Conservation (phyloP, 495 filamentous ascomycete species). For the Extremus antarcticus region DNA sequence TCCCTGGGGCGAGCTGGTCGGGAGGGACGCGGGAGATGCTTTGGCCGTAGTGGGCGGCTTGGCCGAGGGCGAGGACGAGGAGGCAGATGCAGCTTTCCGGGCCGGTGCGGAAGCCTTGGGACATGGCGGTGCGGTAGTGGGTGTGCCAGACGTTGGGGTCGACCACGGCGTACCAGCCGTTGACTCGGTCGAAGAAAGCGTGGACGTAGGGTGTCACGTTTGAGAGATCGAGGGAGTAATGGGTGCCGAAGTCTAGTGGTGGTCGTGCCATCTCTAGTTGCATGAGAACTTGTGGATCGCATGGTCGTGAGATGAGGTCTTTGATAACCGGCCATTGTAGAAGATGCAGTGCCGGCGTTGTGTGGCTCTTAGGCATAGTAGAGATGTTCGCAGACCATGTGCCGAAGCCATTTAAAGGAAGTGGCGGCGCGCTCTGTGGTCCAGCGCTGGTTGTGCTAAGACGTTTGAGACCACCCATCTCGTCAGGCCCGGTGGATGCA, state of each 20-base stretch:
- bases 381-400: slow-evolving; percentile 73
- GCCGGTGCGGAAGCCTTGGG: slow-evolving; percentile 61
- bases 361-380: slow-evolving; percentile 75
- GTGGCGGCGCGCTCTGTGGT: slow-evolving; percentile 28
- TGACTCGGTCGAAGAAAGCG: slow-evolving; percentile 68
- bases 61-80: slow-evolving; percentile 64
- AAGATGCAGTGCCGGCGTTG: slow-evolving; percentile 65
- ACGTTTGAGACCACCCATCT: slow-evolving; percentile 24
- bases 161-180: slow-evolving; percentile 77
- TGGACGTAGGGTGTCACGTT: slow-evolving; percentile 65
- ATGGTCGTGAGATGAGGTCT: slow-evolving; percentile 62
- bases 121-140: slow-evolving; percentile 61
- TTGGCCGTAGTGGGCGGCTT: slow-evolving; percentile 51
- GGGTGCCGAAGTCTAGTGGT: slow-evolving; percentile 44
- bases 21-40: slow-evolving; percentile 62
- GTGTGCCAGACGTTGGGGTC: slow-evolving; percentile 73
- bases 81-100: slow-evolving; percentile 76
- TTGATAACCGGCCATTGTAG: slow-evolving; percentile 72
- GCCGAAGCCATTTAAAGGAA: slow-evolving; percentile 55
- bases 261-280: slow-evolving; percentile 75
- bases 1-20: slow-evolving; percentile 63
- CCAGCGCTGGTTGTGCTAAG: slow-evolving; percentile 27
- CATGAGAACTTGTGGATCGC: slow-evolving; percentile 65
- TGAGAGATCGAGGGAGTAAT: slow-evolving; percentile 51
- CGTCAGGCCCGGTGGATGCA: slow-evolving; percentile 11